phyloP scores from a whole-genome alignment of 2,329 filamentous ascomycete species.

The Pyrenochaeta sp. region DNA sequence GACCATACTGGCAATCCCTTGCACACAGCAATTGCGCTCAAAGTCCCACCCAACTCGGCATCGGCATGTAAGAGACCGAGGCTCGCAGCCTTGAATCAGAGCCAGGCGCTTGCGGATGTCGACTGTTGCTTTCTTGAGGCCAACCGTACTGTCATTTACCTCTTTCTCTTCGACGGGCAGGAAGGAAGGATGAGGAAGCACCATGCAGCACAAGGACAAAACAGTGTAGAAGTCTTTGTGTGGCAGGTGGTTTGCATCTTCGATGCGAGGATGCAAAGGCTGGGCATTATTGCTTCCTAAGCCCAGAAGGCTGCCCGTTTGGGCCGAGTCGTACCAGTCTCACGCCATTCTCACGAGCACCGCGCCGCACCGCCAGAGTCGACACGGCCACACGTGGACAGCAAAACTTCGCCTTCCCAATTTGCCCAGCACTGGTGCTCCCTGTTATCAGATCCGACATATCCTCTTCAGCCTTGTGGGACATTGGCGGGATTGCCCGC shows the following conservation, averaged over 20 bases:
- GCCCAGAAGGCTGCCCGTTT: conserved; percentile 5
- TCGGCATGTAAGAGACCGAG: too few species aligned
- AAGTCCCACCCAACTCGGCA: too few species aligned
- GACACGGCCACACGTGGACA: conserved; percentile 16
- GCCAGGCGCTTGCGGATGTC: too few species aligned
- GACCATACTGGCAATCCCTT: too few species aligned
- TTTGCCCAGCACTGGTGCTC: too few species aligned
- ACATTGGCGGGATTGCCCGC: conserved; percentile 20
- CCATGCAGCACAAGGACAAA: too few species aligned
- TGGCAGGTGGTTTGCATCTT: too few species aligned
- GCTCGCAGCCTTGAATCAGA: too few species aligned
- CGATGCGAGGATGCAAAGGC: background rate
- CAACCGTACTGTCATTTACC: background rate
- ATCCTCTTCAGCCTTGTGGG: conserved; percentile 19
- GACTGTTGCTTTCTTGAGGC: too few species aligned
- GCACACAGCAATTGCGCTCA: too few species aligned
- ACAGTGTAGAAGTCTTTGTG: too few species aligned
- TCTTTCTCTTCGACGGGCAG: background rate
- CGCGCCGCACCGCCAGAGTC: conserved; percentile 6
- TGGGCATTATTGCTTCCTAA: conserved; percentile 6
- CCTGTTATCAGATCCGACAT: conserved; percentile 10
- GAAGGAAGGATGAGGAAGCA: background rate
- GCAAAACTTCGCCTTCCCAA: conserved; percentile 5
- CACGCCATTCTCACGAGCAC: conserved; percentile 24
- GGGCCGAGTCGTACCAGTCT: conserved; percentile 16